Base-by-base conservation (phyloP, 148 eudicot species). In the Rhododendron ovatum region DNA sequence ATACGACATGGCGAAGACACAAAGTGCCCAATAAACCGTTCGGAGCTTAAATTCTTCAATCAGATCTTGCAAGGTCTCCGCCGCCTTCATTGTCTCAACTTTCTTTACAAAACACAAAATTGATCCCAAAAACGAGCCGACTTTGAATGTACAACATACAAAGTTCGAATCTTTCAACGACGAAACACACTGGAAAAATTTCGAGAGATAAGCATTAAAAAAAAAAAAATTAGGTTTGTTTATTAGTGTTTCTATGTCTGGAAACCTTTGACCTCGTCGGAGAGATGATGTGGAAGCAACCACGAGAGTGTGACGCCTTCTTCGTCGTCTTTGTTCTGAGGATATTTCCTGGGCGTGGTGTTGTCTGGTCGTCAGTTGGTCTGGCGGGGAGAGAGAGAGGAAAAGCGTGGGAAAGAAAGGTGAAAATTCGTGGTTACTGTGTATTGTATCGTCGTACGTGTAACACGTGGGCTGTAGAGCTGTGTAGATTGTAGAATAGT, bases 11-110 rank as follows among this genome's bases (percentile, higher is more conserved):
- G 91, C 87, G 88, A 94, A 97, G 83, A 97, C 92, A 84, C 93
- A 94, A 1, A 97, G 87, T 6, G 88, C 91, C 98, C 99, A 96
- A 93, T 94, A 97, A 13, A 97, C 86, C 17, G 94, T 89, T 13
- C 98, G 98, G 90, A 94, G 87, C 89, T 97, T 97, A 59, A 94
- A 96, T 92, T 97, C 98, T 86, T 97, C 95, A 82, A 97, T 90
- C 57, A 97, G 96, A 97, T 94, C 96, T 59, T 91, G 92, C 30
- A 97, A 82, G 50, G 87, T 88, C 88, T 92, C 93, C 94, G 93
- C 91, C 81, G 83, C 82, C 90, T 86, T 90, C 92, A 89, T 94
- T 69, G 77, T 37, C 50, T 30, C 79, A 15, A 75, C 41, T 71
- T 9, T 35, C 17, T 8, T n/a, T 1, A 0, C 4, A 4, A 10